Conservation (phyloP, 495 filamentous ascomycete species). For the Terfezia claveryi region DNA sequence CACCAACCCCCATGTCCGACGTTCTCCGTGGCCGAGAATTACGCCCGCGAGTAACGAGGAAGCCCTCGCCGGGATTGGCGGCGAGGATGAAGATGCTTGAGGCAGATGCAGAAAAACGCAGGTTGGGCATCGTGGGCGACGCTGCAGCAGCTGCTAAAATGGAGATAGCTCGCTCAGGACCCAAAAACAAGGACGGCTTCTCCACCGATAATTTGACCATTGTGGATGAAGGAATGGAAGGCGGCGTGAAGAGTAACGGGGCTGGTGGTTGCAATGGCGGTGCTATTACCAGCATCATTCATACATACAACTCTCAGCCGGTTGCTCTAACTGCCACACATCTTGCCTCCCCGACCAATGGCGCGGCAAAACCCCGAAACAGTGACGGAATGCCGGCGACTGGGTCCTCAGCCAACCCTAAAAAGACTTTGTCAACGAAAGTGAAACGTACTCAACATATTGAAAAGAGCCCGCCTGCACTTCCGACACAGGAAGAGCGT, state of each 20-base stretch:
- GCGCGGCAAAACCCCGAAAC: neutral
- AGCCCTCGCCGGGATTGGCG: conserved; percentile 18
- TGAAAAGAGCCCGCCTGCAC: neutral
- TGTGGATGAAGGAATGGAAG: neutral
- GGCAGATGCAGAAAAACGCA: conserved; percentile 19
- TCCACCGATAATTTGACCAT: neutral
- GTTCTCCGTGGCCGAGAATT: neutral
- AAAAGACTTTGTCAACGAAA: too few relatives aligned
- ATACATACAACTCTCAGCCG: neutral
- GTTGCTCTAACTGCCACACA: neutral
- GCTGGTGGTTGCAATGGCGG: neutral
- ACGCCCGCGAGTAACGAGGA: conserved; percentile 5
- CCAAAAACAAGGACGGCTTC: neutral
- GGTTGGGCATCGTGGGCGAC: neutral
- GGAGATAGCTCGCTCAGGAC: neutral
- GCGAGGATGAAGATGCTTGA: conserved; percentile 20
- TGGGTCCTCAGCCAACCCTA: too few relatives aligned
- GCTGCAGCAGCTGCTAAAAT: neutral
- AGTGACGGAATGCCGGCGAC: neutral
- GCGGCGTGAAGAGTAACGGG: neutral
- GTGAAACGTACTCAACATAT: too few relatives aligned
- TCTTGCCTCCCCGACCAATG: neutral
- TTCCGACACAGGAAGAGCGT: neutral
- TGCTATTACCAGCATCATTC: neutral
- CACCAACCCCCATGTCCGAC: neutral